Percentiles rank a stretch among this genome's conserved stretches.
These are phyloP conservation scores for Zygoascus biomembranicola DNA, from an alignment of 805 yeast genomes.

Conservation along the genomic window DNA sequence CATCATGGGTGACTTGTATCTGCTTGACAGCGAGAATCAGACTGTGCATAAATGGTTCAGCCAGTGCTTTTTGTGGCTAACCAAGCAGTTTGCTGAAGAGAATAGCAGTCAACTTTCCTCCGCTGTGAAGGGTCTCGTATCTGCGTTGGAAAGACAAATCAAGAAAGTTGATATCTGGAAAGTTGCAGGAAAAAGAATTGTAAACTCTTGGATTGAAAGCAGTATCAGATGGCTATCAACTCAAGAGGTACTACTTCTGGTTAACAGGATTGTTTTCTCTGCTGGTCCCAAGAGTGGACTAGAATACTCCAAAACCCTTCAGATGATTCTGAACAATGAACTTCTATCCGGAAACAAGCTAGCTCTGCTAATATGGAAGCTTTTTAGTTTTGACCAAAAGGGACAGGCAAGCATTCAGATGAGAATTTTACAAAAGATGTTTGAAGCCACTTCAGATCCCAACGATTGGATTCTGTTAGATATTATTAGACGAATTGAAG, in stretches of 20 bases:
- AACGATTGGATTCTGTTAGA: conserved; percentile 56
- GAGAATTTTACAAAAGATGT: conserved; percentile 40
- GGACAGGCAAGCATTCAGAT: conserved; percentile 36
- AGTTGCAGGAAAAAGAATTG: conserved; percentile 9
- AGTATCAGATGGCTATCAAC: conserved; percentile 36
- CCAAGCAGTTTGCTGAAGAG: conserved; percentile 16
- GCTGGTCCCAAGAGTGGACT: conserved; percentile 27
- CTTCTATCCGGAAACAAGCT: conserved; percentile 14
- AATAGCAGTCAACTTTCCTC: conserved; percentile 1
- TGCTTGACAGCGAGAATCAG: background rate
- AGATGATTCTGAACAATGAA: conserved; percentile 52
- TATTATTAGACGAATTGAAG: conserved; percentile 52
- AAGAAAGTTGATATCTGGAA: conserved; percentile 13
- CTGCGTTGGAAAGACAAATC: background rate
- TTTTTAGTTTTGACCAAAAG: conserved; percentile 42
- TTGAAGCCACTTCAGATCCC: conserved; percentile 53
- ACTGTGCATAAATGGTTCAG: conserved; percentile 12
- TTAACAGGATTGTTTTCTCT: conserved; percentile 32
- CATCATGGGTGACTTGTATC: conserved; percentile 4
- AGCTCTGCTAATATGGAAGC: conserved; percentile 39
- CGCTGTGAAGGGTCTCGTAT: background rate
- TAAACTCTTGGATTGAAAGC: conserved; percentile 21
- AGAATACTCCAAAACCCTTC: conserved; percentile 47
- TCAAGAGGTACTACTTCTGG: conserved; percentile 38
- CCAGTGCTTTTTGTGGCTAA: conserved; percentile 18